Evolutionary conservation across 306 rosid genomes (phyloP), one percentile per base, ranked within the genome.

Genomic region (Rosa rugosa): DNA sequence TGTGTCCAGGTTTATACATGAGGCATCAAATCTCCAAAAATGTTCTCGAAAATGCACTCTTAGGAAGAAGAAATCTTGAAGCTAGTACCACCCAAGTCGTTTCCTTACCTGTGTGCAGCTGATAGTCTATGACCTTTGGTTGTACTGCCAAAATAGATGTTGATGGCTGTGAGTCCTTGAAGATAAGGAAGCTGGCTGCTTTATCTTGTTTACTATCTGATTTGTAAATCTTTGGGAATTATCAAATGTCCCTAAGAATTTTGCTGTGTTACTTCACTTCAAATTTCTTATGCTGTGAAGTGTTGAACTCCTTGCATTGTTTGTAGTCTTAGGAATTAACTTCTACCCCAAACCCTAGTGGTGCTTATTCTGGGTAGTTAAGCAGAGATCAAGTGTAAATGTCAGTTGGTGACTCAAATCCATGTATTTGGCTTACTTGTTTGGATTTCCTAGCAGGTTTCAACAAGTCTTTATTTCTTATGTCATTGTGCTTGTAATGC

Each of bases 11-110:
- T 83, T 85, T 74, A 72, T 75, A 82, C 56, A 41, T 54, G 85
- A 85, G 81, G 82, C 83, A 79, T 80, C 87, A 75, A 75, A 66
- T 79, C 82, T 63, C 62, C 44, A 25, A 64, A 64, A 81, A 77
- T 82, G 83, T 77, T 83, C 79, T 5, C 70, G 50, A 34, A 81
- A 85, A 73, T 86, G 82, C 81, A 66, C 77, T 79, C 44, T 75
- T 85, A 88, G 85, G 80, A 66, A 73, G 80, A 66, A 76, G 83
- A 87, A 84, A 79, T 83, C 84, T 75, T 80, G 88, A 86, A 81
- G 91, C 89, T 84, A 77, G 83, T 87, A 57, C 73, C 80, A 69
- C 88, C 22, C 27, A 27, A 69, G 84, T 82, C 82, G 81, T 83
- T 77, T 85, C 64, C 77, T 77, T 80, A 86, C 83, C 79, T 25